Evolutionary conservation across 805 yeast genomes (phyloP).

Genomic region (Zygosaccharomyces rouxii): DNA sequence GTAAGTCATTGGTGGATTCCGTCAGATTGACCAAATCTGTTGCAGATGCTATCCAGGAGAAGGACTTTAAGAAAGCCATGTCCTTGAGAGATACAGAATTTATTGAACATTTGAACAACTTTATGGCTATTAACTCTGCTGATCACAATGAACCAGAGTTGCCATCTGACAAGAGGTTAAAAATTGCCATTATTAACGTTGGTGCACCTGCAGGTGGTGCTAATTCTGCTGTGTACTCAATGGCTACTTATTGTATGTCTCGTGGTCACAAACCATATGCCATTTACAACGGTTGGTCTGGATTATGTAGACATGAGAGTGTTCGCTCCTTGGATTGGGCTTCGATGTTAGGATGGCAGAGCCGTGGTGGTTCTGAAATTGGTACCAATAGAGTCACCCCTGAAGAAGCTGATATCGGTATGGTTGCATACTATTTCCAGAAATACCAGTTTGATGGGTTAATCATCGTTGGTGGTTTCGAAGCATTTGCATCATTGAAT

Average conservation of each 20-base stretch:
- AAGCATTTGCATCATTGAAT: conserved; percentile 67
- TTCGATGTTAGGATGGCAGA: conserved; percentile 68
- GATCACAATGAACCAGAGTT: conserved; percentile 60
- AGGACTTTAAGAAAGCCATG: conserved; percentile 68
- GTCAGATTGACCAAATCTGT: conserved; percentile 67
- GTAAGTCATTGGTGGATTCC: conserved; percentile 68
- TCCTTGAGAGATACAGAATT: conserved; percentile 66
- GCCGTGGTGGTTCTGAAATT: conserved; percentile 72
- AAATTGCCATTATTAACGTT: conserved; percentile 66
- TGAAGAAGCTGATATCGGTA: conserved; percentile 59
- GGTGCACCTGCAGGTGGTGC: conserved; percentile 82
- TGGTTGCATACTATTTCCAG: conserved; percentile 67
- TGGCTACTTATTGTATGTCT: conserved; percentile 69
- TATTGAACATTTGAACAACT: conserved; percentile 58
- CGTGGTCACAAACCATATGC: conserved; percentile 70
- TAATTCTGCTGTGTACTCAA: conserved; percentile 72
- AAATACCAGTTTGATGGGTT: conserved; percentile 67
- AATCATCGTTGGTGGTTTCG: conserved; percentile 76
- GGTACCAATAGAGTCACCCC: conserved; percentile 78
- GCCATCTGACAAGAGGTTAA: conserved; percentile 50
- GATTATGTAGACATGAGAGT: conserved; percentile 59
- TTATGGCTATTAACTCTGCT: conserved; percentile 61
- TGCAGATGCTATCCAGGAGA: conserved; percentile 60
- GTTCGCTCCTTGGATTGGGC: conserved; percentile 61
- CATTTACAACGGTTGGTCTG: conserved; percentile 70